Conservation (phyloP, 2,329 filamentous ascomycete species). For the Hypoxylon sp. region DNA sequence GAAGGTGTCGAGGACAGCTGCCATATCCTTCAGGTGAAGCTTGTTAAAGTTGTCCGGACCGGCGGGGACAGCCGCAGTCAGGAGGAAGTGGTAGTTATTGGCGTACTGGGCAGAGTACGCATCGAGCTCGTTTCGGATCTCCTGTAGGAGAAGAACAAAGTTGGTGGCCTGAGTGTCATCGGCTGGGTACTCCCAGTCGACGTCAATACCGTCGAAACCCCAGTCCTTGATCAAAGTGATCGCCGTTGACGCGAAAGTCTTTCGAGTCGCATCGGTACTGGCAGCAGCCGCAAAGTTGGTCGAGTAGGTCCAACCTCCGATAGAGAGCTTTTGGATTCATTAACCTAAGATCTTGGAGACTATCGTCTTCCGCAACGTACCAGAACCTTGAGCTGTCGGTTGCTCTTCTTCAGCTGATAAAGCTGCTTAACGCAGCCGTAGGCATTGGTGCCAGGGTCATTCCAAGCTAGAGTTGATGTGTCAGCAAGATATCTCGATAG, state of each 20-base stretch:
- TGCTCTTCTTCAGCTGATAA: slow-evolving; percentile 80
- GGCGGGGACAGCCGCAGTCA: slow-evolving; percentile 68
- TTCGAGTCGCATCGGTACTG: slow-evolving; percentile 72
- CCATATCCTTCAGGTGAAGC: slow-evolving; percentile 63
- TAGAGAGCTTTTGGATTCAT: slow-evolving; percentile 67
- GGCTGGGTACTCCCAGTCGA: slow-evolving; percentile 61
- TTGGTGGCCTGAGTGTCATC: slow-evolving; percentile 59
- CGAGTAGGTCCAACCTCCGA: slow-evolving; percentile 90
- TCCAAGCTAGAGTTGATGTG: slow-evolving; percentile 62
- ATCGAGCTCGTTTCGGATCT: slow-evolving; percentile 64
- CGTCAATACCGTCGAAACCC: slow-evolving; percentile 67
- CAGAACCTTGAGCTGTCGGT: slow-evolving; percentile 83
- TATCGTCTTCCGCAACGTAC: slow-evolving; percentile 66
- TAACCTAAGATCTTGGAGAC: background rate
- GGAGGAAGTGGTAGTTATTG: slow-evolving; percentile 65
- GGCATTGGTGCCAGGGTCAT: slow-evolving; percentile 76
- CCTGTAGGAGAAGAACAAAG: slow-evolving; percentile 62
- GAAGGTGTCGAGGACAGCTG: slow-evolving; percentile 66
- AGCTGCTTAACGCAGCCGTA: slow-evolving; percentile 88
- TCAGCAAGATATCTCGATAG: slow-evolving; percentile 29
- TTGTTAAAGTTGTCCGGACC: slow-evolving; percentile 63
- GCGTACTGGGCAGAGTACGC: slow-evolving; percentile 62
- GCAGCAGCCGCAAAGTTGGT: slow-evolving; percentile 79
- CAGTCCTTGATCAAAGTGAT: slow-evolving; percentile 80
- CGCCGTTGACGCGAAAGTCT: slow-evolving; percentile 77